phyloP scores from a whole-genome alignment of 2,329 filamentous ascomycete species.

The Alternaria triticimaculans region DNA sequence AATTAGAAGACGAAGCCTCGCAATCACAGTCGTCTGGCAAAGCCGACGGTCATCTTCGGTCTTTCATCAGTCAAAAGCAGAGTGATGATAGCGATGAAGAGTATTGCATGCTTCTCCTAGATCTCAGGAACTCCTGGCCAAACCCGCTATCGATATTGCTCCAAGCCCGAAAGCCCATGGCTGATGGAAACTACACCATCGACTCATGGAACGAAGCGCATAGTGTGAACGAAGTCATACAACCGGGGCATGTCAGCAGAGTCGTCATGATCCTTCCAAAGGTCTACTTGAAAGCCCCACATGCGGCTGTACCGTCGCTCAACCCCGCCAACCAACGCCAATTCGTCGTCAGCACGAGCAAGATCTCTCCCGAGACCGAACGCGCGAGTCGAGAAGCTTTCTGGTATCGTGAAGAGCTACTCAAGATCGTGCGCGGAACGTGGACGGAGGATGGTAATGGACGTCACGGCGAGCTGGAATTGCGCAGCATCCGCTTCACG shows the following conservation, averaged over 20 bases:
- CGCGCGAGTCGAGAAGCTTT: constrained; percentile 81
- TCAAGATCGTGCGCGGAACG: constrained; percentile 71
- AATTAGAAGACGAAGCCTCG: neutral
- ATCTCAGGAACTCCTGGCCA: constrained; percentile 90
- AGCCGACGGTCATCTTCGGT: constrained; percentile 53
- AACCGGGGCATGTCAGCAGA: constrained; percentile 70
- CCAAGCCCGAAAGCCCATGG: constrained; percentile 47
- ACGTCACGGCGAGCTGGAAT: constrained; percentile 73
- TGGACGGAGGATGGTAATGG: constrained; percentile 69
- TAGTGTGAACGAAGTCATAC: constrained; percentile 54
- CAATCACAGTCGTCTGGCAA: constrained; percentile 16
- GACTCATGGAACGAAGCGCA: constrained; percentile 21
- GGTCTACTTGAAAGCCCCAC: constrained; percentile 76
- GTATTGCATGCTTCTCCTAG: constrained; percentile 80
- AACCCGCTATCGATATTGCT: constrained; percentile 74
- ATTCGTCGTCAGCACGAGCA: constrained; percentile 84
- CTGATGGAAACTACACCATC: constrained; percentile 4
- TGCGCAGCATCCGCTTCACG: constrained; percentile 76
- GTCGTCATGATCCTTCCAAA: constrained; percentile 78
- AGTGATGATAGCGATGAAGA: constrained; percentile 58
- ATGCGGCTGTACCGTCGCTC: constrained; percentile 78
- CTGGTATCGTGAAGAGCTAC: constrained; percentile 85
- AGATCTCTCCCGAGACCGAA: constrained; percentile 80
- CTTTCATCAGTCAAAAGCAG: constrained; percentile 53
- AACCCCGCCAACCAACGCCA: constrained; percentile 86